A percentile compares a stretch with the other conserved stretches of the same genome.
phyloP scores from a whole-genome alignment of 1,284 basidiomycete genomes.

The Golubevia sp. region DNA sequence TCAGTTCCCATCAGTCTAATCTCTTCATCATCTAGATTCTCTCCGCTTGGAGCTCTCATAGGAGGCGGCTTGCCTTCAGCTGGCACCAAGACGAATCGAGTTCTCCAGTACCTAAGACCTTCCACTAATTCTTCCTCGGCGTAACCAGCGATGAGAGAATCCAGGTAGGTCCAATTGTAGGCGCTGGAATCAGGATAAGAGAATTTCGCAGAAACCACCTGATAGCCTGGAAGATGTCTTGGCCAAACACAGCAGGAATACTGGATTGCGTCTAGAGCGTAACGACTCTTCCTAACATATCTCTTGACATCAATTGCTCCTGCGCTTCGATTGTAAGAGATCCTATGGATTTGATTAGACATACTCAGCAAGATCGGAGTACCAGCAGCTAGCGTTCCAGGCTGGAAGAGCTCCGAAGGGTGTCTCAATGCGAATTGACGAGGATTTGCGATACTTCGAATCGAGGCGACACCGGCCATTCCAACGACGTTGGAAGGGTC shows the following conservation, averaged over 20 bases:
- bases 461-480: background rate
- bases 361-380: conserved; percentile 55
- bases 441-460: background rate
- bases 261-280: conserved; percentile 42
- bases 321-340: conserved; percentile 47
- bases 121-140: conserved; percentile 50
- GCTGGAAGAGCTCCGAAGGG: conserved; percentile 55
- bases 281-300: conserved; percentile 46
- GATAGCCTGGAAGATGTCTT: conserved; percentile 46
- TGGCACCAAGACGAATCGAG: conserved; percentile 56
- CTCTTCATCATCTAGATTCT: conserved; percentile 53
- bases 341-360: conserved; percentile 57
- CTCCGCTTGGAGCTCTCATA: conserved; percentile 49
- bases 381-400: conserved; percentile 50
- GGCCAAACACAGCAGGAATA: conserved; percentile 59
- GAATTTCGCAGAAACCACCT: conserved; percentile 37
- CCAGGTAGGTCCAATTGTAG: conserved; percentile 61
- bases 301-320: conserved; percentile 56
- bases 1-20: conserved; percentile 54
- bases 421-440: conserved; percentile 35
- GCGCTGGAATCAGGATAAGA: conserved; percentile 45
- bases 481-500: too few species aligned
- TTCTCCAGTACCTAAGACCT: conserved; percentile 51
- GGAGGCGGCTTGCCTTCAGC: conserved; percentile 42
- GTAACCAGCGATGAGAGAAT: conserved; percentile 55